Evolutionary conservation across 345 rosid species (phyloP).

Genomic region (Eucalyptus shirleyi): DNA sequence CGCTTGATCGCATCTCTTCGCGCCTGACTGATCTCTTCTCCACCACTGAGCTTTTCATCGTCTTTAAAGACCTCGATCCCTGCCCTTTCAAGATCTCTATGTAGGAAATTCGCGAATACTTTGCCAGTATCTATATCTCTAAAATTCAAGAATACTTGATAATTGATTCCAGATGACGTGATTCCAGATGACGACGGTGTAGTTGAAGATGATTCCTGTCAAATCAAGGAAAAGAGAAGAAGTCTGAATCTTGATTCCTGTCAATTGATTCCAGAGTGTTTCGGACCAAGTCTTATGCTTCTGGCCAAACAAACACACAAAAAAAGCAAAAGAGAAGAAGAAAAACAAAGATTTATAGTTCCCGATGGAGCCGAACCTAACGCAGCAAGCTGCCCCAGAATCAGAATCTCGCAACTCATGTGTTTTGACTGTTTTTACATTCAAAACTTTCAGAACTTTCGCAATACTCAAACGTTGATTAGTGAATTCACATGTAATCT

Average conservation of each 20-base stretch:
- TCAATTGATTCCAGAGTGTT: no score
- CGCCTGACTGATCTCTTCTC: fast-evolving
- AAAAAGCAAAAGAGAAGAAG: no score
- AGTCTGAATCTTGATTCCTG: no score
- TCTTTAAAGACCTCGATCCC: background rate
- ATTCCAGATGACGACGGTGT: fast-evolving
- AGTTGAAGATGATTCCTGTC: background rate
- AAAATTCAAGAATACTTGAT: background rate
- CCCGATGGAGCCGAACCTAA: no score
- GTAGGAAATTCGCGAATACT: fast-evolving
- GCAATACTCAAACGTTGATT: no score
- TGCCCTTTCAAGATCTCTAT: fast-evolving
- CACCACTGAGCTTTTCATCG: fast-evolving
- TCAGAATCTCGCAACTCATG: no score
- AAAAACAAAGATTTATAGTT: no score
- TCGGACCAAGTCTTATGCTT: background rate
- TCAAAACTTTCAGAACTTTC: no score
- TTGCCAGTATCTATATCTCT: background rate
- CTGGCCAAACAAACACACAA: background rate
- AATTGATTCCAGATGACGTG: fast-evolving
- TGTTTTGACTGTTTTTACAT: no score
- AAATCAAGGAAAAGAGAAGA: no score
- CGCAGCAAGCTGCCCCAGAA: no score
- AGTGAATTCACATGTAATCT: no score
- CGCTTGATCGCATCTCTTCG: fast-evolving